Percentiles rank a stretch among this genome's conserved stretches.
These are phyloP conservation scores for Nakazawaea populi DNA, from an alignment of 805 yeast genomes.

Conservation along the genomic window DNA sequence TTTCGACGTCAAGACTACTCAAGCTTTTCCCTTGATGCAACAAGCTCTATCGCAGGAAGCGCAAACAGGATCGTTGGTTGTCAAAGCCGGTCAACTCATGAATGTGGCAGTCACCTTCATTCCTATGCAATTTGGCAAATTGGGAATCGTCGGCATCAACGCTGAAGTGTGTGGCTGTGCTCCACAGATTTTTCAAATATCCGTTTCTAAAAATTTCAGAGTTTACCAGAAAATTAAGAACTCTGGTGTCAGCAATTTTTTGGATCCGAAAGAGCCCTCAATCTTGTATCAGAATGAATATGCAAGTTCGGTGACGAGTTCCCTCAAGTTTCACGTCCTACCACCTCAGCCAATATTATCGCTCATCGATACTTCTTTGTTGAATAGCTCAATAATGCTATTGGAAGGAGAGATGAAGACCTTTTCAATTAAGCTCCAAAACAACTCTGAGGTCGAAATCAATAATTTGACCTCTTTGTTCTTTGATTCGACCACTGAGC, in stretches of 20 bases:
- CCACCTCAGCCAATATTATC: constrained; percentile 58
- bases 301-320: constrained; percentile 16
- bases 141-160: constrained; percentile 44
- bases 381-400: constrained; percentile 66
- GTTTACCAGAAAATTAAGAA: constrained; percentile 22
- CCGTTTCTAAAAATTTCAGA: constrained; percentile 23
- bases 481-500: constrained; percentile 68
- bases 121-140: constrained; percentile 42
- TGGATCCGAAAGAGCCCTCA: neutral
- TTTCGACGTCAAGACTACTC: constrained; percentile 21
- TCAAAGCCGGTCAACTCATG: constrained; percentile 32
- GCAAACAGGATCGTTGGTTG: constrained; percentile 17
- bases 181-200: constrained; percentile 37
- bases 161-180: constrained; percentile 47
- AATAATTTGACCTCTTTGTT: constrained; percentile 56
- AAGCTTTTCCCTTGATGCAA: neutral
- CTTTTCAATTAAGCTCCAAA: constrained; percentile 48
- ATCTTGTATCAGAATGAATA: constrained; percentile 8
- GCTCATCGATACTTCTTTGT: constrained; percentile 43
- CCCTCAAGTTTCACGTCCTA: constrained; percentile 28
- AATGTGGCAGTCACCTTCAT: constrained; percentile 38
- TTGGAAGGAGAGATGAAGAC: constrained; percentile 66
- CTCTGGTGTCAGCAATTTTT: constrained; percentile 10
- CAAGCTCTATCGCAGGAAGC: constrained; percentile 14
- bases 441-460: constrained; percentile 51